These are phyloP conservation scores for Xerocomellus dryophilus DNA, from an alignment of 768 basidiomycete genomes.

Conservation along the genomic window DNA sequence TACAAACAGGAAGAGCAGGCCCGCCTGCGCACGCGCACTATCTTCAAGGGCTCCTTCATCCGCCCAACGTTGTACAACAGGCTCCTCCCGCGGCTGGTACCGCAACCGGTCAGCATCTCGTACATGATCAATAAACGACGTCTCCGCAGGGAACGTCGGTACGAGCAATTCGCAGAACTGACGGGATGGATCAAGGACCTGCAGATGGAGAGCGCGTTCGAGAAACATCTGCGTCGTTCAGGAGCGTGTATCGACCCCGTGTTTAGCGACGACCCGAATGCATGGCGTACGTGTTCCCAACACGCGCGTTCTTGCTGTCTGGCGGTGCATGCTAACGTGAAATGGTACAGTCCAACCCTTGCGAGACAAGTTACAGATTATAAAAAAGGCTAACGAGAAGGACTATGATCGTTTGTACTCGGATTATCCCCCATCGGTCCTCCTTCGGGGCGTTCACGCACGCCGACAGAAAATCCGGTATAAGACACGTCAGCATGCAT, in stretches of 20 bases:
- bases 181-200: slow-evolving; percentile 36
- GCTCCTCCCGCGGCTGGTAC: slow-evolving; percentile 76
- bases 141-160: slow-evolving; percentile 43
- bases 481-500: slow-evolving; percentile 57
- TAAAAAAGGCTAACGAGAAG: slow-evolving; percentile 35
- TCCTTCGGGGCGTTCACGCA: slow-evolving; percentile 51
- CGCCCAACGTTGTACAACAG: slow-evolving; percentile 59
- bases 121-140: slow-evolving; percentile 63
- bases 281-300: slow-evolving; percentile 21
- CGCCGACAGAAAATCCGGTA: slow-evolving; percentile 59
- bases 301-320: not conserved
- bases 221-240: too few relatives aligned
- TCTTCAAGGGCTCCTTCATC: slow-evolving; percentile 70
- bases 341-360: slow-evolving; percentile 37
- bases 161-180: slow-evolving; percentile 34
- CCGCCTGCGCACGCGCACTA: slow-evolving; percentile 55
- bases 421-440: slow-evolving; percentile 47
- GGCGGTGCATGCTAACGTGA: slow-evolving; percentile 8
- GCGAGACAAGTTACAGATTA: slow-evolving; percentile 24
- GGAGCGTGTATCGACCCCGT: slow-evolving; percentile 24
- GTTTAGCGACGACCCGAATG: slow-evolving; percentile 16
- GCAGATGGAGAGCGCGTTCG: slow-evolving; percentile 29
- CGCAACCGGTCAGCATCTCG: slow-evolving; percentile 70
- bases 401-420: slow-evolving; percentile 43
- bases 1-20: slow-evolving; percentile 53